These are phyloP conservation scores for Candida maesae DNA, from an alignment of 805 yeast genomes.

Conservation along the genomic window DNA sequence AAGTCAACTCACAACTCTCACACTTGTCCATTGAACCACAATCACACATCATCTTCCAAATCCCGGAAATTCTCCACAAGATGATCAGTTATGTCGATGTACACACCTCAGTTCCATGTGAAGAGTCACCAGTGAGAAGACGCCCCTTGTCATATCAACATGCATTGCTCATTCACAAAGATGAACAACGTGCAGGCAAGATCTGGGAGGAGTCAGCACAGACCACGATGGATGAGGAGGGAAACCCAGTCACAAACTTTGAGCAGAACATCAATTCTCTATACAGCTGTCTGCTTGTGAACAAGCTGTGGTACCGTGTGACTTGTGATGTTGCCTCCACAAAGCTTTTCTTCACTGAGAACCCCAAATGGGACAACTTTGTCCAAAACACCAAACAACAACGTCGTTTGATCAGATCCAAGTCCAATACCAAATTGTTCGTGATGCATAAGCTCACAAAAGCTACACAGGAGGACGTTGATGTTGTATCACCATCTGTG, in stretches of 20 bases:
- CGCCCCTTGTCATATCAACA: constrained; percentile 66
- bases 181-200: constrained; percentile 41
- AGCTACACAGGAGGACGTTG: constrained; percentile 51
- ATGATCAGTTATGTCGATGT: constrained; percentile 61
- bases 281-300: constrained; percentile 64
- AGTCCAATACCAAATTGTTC: constrained; percentile 40
- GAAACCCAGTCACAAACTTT: constrained; percentile 20
- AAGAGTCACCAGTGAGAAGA: constrained; percentile 55
- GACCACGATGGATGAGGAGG: constrained; percentile 10
- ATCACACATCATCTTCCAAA: constrained; percentile 47
- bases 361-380: constrained; percentile 42
- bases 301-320: constrained; percentile 57
- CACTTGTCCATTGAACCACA: constrained; percentile 5
- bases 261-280: constrained; percentile 31
- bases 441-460: constrained; percentile 63
- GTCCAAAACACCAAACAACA: constrained; percentile 9
- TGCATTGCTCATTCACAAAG: constrained; percentile 63
- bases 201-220: constrained; percentile 37
- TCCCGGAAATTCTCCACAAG: constrained; percentile 70
- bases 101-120: constrained; percentile 55
- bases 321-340: constrained; percentile 53
- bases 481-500: constrained; percentile 39
- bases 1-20: constrained; percentile 12
- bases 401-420: constrained; percentile 17
- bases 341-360: constrained; percentile 51